Base-by-base conservation (phyloP, 2,329 filamentous ascomycete genomes). In the Bisporella sp. region DNA sequence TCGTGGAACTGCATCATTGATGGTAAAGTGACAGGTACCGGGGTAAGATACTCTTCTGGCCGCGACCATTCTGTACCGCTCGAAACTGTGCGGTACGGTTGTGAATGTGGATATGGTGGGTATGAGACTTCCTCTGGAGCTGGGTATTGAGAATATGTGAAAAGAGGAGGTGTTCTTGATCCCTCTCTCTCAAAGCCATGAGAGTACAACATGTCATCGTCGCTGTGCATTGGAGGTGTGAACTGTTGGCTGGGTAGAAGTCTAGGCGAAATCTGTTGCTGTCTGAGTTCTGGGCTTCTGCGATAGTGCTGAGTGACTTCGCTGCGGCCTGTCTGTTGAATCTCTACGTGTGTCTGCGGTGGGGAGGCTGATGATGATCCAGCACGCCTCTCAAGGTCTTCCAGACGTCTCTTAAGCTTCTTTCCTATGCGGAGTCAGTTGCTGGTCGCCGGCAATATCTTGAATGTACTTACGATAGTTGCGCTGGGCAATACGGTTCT, bases 401-500 rank as follows among this genome's bases (percentile, higher is more conserved):
- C 87, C 65, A 93, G 76, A 64, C 87, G 84, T 74, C 85, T 86
- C 85, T 93, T 92, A 62, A 92, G 84, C 82, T 92, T 92, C 82
- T 92, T 92, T 78, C 88, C 86, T 90, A 64, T 52, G 9, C 21
- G 41, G 9, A 21, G 4, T 43, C 41, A 43, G 41, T 43, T 43
- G 21, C 41, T 43, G 21, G 41, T 28, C 8, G 9, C 41, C 21
- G 9, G 9, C 44, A 6, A 29, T n/a, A 28, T 29, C 13, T 9
- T 42, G 46, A 47, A 40, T 21, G 13, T 48, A 78, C 84, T 68
- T 76, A 95, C 90, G 90, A 74, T 96, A 96, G 75, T 96, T 96
- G 64, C 91, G 85, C 73, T 97, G 92, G 60, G 92, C 92, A 77
- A 97, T 96, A 61, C 92, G 84, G 74, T 97, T 97, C 73, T 97